Base-by-base conservation (phyloP, 768 basidiomycete genomes). In the Macrolepiota fuliginosa region DNA sequence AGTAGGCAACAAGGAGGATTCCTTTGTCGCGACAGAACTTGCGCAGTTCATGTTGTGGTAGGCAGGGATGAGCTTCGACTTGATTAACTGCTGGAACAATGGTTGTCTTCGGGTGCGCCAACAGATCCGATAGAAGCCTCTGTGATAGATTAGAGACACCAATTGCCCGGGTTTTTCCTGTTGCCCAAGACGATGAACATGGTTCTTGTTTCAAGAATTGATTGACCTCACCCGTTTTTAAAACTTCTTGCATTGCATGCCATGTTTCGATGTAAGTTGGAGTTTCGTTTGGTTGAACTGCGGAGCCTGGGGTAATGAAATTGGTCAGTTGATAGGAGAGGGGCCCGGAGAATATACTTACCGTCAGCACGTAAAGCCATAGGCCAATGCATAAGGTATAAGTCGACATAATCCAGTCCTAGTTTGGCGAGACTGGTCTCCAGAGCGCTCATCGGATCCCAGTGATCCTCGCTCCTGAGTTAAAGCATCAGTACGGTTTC, bases 1-100 rank as follows among this genome's bases (percentile, higher is more conserved):
- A 75, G 70, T 83, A 83, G 3, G 81, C 82, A 17, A 79, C 76
- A 27, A 83, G 63, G 11, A 75, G 62, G 61, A 83, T 82, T n/a
- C 74, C 76, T 45, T 77, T 70, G 0, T 66, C 61, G 35, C 72
- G 64, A 68, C 83, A 84, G 68, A 75, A 84, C 32, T 69, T 63
- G 47, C 77, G 59, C 7, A 84, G 70, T 5, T 76, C 74, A 50
- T 77, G 71, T 64, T 82, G 77, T 0, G 80, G 78, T 45, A 80
- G 74, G 65, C 73, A 78, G 2, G 78, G 81, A 62, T 83, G 81
- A 4, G 78, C 64, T 66, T 82, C 81, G 49, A 80, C 68, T 66
- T 77, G 67, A 56, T 71, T 82, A 77, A 63, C 63, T 6, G 64
- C 61, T 11, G 55, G 55, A 1, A 62, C 42, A 17, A 56, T 36